A percentile compares a stretch with the other conserved stretches of the same genome.
phyloP scores from a whole-genome alignment of 176 grass and related monocot genomes.

The Raddia guianensis region DNA sequence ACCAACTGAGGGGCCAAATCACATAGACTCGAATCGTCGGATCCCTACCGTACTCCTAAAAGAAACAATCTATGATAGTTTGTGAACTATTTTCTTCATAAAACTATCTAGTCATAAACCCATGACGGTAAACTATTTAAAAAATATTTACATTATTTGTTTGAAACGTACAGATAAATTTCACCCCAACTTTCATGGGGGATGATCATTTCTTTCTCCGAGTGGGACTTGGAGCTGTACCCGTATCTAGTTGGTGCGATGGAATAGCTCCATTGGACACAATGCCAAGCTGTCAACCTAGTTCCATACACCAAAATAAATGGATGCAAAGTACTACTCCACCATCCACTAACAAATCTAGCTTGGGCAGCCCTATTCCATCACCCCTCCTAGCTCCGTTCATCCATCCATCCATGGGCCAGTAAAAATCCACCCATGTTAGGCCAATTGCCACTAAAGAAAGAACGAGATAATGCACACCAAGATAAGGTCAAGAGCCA shows the following conservation, averaged over 20 bases:
- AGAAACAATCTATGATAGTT: background rate
- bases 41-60: too few relatives aligned
- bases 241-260: background rate
- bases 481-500: background rate
- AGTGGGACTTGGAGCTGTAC: background rate
- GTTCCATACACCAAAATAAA: background rate
- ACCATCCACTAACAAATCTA: background rate
- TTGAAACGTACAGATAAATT: background rate
- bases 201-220: background rate
- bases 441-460: background rate
- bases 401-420: too few relatives aligned
- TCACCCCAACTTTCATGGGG: too few relatives aligned
- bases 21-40: too few relatives aligned
- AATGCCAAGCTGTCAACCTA: conserved; percentile 9
- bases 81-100: background rate
- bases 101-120: background rate
- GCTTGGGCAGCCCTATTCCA: background rate
- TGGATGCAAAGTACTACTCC: background rate
- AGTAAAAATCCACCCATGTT: background rate
- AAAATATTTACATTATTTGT: too few relatives aligned
- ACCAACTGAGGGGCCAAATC: too few relatives aligned
- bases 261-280: background rate
- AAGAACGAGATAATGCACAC: background rate
- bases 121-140: too few relatives aligned
- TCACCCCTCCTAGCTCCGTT: too few relatives aligned